Evolutionary conservation across 2,329 filamentous ascomycete genomes (phyloP), one percentile per base, ranked within the genome.

Genomic region (Mycosphaerella arachidis): DNA sequence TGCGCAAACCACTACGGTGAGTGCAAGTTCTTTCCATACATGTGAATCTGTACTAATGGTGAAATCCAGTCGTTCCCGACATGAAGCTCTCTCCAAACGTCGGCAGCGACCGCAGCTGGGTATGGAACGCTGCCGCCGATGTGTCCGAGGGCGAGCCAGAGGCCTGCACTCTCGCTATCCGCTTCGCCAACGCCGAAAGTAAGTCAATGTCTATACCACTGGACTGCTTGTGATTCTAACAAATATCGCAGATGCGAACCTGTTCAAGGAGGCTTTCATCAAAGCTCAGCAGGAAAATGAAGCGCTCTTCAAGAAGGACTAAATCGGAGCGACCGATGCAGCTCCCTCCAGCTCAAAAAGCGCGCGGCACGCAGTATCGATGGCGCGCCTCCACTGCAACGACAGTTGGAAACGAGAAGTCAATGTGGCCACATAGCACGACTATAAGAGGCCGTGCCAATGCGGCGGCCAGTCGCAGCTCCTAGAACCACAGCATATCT

Each of bases 1-100:
- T 99, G 94, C 88, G 94, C 94, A 75, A 99, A 99, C 84, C 94
- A 99, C 85, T 99, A 99, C 81, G 88, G 92, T 96, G 87, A 73
- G 89, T 81, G 48, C 35, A 43, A 10, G 40, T 27, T 37, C 9
- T 53, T 53, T 37, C 35, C 4, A 1, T 33, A 8, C 27, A 46
- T 2, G n/a, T 33, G 69, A 55, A 64, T 75, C 7, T 56, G 72
- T 61, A 50, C 65, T 68, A 60, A 69, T 50, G 29, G 6, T 4
- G 16, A 40, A 24, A 40, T 24, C 24, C 57, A 96, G 92, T 99
- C 73, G 91, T 96, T 63, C 93, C 93, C 65, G 93, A 97, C 79
- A 97, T 99, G 93, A 97, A 96, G 83, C 88, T 99, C 66, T 93
- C 90, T 64, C 92, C 94, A 79, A 99, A 99, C 77, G 92, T 97